Conservation (phyloP, 2,329 filamentous ascomycete genomes). For the Colletotrichum cuscutae region DNA sequence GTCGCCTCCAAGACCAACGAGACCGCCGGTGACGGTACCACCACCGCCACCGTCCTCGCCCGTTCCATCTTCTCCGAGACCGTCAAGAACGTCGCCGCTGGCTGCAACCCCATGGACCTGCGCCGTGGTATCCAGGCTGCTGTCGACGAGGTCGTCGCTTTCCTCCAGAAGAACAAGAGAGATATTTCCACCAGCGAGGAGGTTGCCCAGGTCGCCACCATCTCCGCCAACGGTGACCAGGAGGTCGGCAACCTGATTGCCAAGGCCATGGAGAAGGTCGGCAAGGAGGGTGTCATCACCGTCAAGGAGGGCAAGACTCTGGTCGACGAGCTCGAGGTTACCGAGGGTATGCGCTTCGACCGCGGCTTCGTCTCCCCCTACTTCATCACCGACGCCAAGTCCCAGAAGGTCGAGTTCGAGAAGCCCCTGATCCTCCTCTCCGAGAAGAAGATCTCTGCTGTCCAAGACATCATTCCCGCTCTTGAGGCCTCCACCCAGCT, state of each 20-base stretch:
- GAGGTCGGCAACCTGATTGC: constrained; percentile 97
- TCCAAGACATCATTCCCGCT: constrained; percentile 98
- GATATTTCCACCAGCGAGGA: constrained; percentile 98
- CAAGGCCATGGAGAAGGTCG: constrained; percentile 99
- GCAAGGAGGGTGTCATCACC: constrained; percentile 99
- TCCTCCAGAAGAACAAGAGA: constrained; percentile 93
- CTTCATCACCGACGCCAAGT: constrained; percentile 99
- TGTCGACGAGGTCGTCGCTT: constrained; percentile 94
- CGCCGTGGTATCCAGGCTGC: constrained; percentile 96
- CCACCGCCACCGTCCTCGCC: constrained; percentile 95
- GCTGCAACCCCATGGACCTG: constrained; percentile 99
- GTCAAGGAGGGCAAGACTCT: constrained; percentile 99
- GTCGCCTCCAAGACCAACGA: constrained; percentile 99
- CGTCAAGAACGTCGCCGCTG: constrained; percentile 98
- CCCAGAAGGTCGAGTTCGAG: constrained; percentile 99
- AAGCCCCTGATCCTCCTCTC: constrained; percentile 98
- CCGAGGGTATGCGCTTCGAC: constrained; percentile 99
- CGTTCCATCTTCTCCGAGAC: constrained; percentile 99
- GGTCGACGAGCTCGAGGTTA: constrained; percentile 97
- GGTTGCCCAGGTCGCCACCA: constrained; percentile 97
- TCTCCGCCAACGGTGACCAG: constrained; percentile 95
- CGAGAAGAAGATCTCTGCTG: constrained; percentile 99
- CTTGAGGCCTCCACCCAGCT: constrained; percentile 96
- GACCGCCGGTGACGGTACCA: constrained; percentile 97
- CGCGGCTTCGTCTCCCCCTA: constrained; percentile 98